These are phyloP conservation scores for Pseudonectria buxi DNA, from an alignment of 2,329 filamentous ascomycete species.

Conservation along the genomic window DNA sequence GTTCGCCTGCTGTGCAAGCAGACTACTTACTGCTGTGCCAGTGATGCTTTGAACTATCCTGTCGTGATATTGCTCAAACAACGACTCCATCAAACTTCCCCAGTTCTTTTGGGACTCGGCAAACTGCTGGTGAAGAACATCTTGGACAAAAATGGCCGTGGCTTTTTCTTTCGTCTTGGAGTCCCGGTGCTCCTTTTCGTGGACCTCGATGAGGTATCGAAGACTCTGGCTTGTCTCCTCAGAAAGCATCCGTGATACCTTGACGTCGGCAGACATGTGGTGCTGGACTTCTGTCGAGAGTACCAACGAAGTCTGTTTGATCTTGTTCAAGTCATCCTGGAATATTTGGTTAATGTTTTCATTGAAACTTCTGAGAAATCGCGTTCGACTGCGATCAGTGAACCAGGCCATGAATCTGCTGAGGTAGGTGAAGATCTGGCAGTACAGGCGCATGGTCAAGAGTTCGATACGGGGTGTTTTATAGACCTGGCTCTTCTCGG, in stretches of 20 bases:
- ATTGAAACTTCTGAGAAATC: constrained; percentile 11
- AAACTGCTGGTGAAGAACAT: not conserved
- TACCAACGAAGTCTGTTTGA: constrained; percentile 4
- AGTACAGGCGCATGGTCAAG: constrained; percentile 10
- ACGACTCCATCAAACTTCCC: not conserved
- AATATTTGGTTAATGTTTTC: constrained; percentile 5
- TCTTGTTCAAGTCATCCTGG: constrained; percentile 4
- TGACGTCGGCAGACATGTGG: constrained; percentile 6
- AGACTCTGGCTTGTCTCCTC: constrained; percentile 4
- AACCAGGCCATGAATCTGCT: constrained; percentile 12
- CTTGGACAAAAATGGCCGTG: not conserved
- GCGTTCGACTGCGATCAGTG: constrained; percentile 6
- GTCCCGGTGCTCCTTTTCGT: constrained; percentile 1
- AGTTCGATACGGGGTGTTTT: constrained; percentile 3
- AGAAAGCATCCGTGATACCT: constrained; percentile 4
- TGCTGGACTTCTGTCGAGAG: constrained; percentile 7
- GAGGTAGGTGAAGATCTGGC: constrained; percentile 10
- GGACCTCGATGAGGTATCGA: constrained; percentile 4
- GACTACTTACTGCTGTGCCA: not conserved
- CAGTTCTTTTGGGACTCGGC: not conserved
- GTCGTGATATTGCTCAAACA: not conserved
- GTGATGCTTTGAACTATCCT: not conserved
- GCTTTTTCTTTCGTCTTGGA: not conserved
- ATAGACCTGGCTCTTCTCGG: constrained; percentile 6
- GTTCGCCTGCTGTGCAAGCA: constrained; percentile 2